These are phyloP conservation scores for Aspergillus campestris DNA, from an alignment of 495 filamentous ascomycete genomes.

Conservation along the genomic window DNA sequence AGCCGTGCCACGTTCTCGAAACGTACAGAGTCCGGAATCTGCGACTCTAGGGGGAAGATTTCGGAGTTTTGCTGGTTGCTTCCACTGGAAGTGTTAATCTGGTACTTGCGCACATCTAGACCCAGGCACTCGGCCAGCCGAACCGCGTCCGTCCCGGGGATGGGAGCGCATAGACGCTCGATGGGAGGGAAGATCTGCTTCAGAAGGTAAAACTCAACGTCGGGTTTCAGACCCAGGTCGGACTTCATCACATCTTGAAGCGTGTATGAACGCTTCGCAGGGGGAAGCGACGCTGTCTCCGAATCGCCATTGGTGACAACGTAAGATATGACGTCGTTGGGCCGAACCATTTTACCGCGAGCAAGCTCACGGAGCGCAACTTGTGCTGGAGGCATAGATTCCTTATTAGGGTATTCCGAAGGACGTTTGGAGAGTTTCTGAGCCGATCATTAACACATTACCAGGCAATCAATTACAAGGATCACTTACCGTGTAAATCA, in stretches of 20 bases:
- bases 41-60: constrained; percentile 84
- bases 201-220: constrained; percentile 92
- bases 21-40: constrained; percentile 75
- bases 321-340: constrained; percentile 93
- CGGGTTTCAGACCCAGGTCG: constrained; percentile 65
- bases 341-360: constrained; percentile 76
- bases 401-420: constrained; percentile 83
- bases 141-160: constrained; percentile 79
- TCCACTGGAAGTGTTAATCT: constrained; percentile 51
- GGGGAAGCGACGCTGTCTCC: constrained; percentile 51
- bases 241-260: constrained; percentile 76
- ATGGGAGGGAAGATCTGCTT: constrained; percentile 99
- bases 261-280: constrained; percentile 81
- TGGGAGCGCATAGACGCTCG: constrained; percentile 93
- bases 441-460: constrained; percentile 6
- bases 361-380: constrained; percentile 85
- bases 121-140: constrained; percentile 89
- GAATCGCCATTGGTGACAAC: constrained; percentile 77
- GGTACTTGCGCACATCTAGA: constrained; percentile 82
- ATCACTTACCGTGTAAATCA: constrained; percentile 70
- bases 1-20: constrained; percentile 74
- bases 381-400: constrained; percentile 95
- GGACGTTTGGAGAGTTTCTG: constrained; percentile 88
- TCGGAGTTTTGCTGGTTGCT: constrained; percentile 45
- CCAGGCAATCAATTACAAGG: not conserved